Evolutionary conservation across 1,139 yeast genomes (phyloP), one percentile per base, ranked within the genome.

Genomic region (Saccharomycopsis hybrid): DNA sequence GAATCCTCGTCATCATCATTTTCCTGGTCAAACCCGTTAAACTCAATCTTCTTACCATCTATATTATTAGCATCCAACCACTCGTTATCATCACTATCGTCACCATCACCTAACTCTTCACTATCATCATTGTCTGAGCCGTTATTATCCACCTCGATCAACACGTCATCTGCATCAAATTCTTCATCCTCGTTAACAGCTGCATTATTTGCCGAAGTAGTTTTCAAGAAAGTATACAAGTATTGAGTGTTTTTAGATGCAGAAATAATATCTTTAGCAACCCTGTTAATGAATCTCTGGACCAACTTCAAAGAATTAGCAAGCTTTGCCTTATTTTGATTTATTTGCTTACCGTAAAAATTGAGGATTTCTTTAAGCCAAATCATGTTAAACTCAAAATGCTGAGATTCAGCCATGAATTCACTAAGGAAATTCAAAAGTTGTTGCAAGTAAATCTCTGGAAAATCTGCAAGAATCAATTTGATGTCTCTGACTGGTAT

Each of bases 361-460:
- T 82, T 72, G 42, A 92, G 66, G 5, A 89, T 60, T 25, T 74
- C 71, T 58, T 81, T 80, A 43, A 90, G 74, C 98, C 98, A 92
- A 11, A 85, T 59, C 56, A 92, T 66, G 58, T 83, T 81, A 68
- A 81, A 89, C 66, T 94, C 97, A 39, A 90, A 66, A 64, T 92
- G 98, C 28, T 81, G 88, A 8, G 90, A 82, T n/a, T 82, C 85
- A 62, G 78, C 77, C 32, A 87, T 72, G 50, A 78, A 71, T 35
- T 77, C 77, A 1, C 95, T 94, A 57, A 94, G 74, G 58, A 88
- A 89, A 42, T 73, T 69, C 49, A 92, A 65, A 44, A 92, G 62
- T 53, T 83, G 76, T 43, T 80, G 76, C 41, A 89, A 75, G 60
- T 94, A 92, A 1, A 89, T 84, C 1, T 71, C 72, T 0, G 98